Evolutionary conservation across 148 eudicot genomes (phyloP).

Genomic region (Heliamphora exappendiculata): DNA sequence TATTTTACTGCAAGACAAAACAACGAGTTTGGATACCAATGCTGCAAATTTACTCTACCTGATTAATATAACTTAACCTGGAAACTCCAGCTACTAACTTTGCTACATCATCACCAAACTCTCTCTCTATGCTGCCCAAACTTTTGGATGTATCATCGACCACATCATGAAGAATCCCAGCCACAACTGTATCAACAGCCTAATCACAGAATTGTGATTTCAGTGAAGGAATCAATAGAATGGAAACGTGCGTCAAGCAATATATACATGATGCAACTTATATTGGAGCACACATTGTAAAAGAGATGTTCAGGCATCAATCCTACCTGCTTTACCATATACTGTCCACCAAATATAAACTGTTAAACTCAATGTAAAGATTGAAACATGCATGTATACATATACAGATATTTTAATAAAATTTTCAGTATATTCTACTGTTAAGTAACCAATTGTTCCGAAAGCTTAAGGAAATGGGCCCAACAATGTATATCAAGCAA

Average conservation of each 20-base stretch:
- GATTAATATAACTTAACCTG: conserved; percentile 80
- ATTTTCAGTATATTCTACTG: too few species aligned
- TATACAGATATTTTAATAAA: too few species aligned
- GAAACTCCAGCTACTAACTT: conserved; percentile 90
- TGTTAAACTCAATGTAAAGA: too few species aligned
- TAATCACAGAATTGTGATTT: conserved; percentile 22
- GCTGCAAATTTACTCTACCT: conserved; percentile 39
- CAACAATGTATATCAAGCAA: too few species aligned
- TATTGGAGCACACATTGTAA: background rate
- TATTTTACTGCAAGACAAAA: background rate
- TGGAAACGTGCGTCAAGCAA: background rate
- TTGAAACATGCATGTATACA: too few species aligned
- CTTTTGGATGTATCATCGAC: conserved; percentile 79
- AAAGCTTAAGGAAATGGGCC: too few species aligned
- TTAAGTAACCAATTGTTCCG: too few species aligned
- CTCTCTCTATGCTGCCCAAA: conserved; percentile 45
- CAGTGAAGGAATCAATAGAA: background rate
- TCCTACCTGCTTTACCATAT: background rate
- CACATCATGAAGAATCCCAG: conserved; percentile 94
- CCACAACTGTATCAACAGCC: conserved; percentile 91
- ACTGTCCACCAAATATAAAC: background rate
- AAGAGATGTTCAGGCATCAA: background rate
- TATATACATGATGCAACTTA: background rate
- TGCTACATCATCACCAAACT: conserved; percentile 74
- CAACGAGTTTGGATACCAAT: background rate